Evolutionary conservation across 129 eudicot genomes (phyloP).

Genomic region (Ambrosia trifida): DNA sequence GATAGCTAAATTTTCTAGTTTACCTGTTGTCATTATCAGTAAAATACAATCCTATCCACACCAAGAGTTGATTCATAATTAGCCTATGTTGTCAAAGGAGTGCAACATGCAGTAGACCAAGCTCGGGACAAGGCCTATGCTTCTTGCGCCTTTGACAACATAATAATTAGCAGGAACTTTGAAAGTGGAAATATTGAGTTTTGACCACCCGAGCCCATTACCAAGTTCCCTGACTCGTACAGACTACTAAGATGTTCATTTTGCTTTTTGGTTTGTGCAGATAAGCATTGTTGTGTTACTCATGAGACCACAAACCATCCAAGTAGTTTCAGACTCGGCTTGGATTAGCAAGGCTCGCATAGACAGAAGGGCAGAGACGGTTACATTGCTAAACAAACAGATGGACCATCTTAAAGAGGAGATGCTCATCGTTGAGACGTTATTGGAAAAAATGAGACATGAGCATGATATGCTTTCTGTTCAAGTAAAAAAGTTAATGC

Average conservation of each 20-base stretch:
- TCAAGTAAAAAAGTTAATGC: slow-evolving; percentile 58
- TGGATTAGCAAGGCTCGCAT: slow-evolving; percentile 33
- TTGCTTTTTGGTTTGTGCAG: slow-evolving; percentile 39
- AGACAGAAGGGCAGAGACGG: slow-evolving; percentile 47
- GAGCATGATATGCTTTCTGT: slow-evolving; percentile 60
- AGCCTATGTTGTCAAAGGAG: too few species aligned
- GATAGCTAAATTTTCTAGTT: not conserved
- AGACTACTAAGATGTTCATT: not conserved
- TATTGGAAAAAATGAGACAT: slow-evolving; percentile 66
- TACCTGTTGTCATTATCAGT: not conserved
- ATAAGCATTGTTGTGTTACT: slow-evolving; percentile 75
- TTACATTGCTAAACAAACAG: slow-evolving; percentile 53
- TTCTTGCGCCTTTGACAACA: not conserved
- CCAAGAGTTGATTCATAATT: not conserved
- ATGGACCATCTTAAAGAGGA: slow-evolving; percentile 71
- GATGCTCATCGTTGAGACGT: slow-evolving; percentile 67
- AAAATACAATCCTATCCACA: not conserved
- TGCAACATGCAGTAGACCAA: too few species aligned
- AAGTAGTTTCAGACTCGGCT: slow-evolving; percentile 59
- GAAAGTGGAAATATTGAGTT: not conserved
- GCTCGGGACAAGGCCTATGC: too few species aligned
- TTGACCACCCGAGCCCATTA: not conserved
- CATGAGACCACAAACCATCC: slow-evolving; percentile 73
- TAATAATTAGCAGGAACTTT: not conserved
- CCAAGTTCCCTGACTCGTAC: not conserved